phyloP scores from a whole-genome alignment of 805 yeast genomes.

The Lipomyces spencermartinsiae region DNA sequence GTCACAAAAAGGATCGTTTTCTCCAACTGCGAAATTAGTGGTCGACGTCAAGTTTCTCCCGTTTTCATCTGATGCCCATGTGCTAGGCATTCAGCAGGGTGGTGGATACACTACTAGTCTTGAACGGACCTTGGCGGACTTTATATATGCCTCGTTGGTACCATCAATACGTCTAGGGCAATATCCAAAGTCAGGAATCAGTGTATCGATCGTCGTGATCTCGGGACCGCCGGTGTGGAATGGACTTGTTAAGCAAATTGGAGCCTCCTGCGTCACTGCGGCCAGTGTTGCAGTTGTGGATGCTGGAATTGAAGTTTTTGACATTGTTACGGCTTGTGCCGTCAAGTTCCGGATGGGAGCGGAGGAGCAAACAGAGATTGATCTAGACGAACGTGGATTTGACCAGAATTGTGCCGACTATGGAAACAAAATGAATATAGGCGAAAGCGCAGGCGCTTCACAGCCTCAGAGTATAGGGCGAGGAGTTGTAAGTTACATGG shows the following conservation, averaged over 20 bases:
- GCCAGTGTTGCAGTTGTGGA: conserved; percentile 80
- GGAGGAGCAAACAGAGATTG: conserved; percentile 4
- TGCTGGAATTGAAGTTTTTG: conserved; percentile 80
- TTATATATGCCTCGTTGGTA: conserved; percentile 57
- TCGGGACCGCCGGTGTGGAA: conserved; percentile 51
- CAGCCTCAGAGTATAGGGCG: conserved; percentile 7
- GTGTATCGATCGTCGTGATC: conserved; percentile 72
- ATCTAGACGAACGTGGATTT: conserved; percentile 21
- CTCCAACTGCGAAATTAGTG: conserved; percentile 67
- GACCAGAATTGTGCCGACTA: neutral
- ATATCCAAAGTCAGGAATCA: conserved; percentile 91
- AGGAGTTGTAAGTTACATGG: conserved; percentile 54
- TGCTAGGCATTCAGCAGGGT: conserved; percentile 29
- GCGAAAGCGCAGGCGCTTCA: neutral
- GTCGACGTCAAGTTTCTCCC: conserved; percentile 65
- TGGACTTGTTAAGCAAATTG: conserved; percentile 46
- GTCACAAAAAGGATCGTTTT: conserved; percentile 77
- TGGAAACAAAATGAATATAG: neutral
- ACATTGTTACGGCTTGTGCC: conserved; percentile 63
- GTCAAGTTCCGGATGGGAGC: conserved; percentile 23
- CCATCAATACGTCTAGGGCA: conserved; percentile 65
- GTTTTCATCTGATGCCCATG: conserved; percentile 52
- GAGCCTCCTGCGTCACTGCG: conserved; percentile 55
- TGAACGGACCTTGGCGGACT: conserved; percentile 54
- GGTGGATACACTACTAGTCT: conserved; percentile 42